Percentiles rank a stretch among this genome's conserved stretches.
Conservation (phyloP, 371 early-diverging fungal species). For the Mucor piriformis region DNA sequence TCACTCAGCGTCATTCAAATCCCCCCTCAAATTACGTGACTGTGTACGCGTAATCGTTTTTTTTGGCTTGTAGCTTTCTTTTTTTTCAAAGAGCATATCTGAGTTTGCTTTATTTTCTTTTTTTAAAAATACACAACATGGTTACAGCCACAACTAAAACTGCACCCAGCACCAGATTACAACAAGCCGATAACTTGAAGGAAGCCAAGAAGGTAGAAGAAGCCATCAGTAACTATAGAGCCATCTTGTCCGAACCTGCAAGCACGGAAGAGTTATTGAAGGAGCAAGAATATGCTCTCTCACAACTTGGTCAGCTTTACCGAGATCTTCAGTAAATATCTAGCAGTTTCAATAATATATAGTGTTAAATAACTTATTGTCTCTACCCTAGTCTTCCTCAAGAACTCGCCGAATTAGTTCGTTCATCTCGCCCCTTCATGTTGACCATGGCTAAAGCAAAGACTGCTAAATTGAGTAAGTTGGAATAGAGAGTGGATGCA, state of each 20-base stretch:
- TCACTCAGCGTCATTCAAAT: constrained; percentile 6
- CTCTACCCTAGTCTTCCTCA: constrained; percentile 64
- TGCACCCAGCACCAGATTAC: constrained; percentile 38
- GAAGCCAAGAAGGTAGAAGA: constrained; percentile 55
- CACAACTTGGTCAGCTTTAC: constrained; percentile 67
- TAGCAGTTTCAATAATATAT: background rate
- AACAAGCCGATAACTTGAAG: constrained; percentile 54
- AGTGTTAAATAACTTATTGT: background rate
- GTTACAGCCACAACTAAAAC: constrained; percentile 14
- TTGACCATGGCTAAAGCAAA: constrained; percentile 92
- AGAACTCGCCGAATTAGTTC: constrained; percentile 81
- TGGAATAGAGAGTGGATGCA: no score
- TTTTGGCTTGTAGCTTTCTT: background rate
- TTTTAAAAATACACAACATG: constrained; percentile 9
- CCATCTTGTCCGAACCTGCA: constrained; percentile 47
- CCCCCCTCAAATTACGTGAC: constrained; percentile 9
- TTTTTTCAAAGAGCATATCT: background rate
- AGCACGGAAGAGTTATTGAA: constrained; percentile 39
- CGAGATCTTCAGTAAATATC: constrained; percentile 59
- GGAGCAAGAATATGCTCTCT: constrained; percentile 64
- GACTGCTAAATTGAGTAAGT: constrained; percentile 90
- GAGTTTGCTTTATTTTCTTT: constrained; percentile 3
- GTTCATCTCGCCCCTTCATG: constrained; percentile 79
- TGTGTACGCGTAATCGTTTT: constrained; percentile 31
- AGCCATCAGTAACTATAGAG: constrained; percentile 56